Base-by-base conservation (phyloP, 805 yeast species). In the Starmerella geochares region DNA sequence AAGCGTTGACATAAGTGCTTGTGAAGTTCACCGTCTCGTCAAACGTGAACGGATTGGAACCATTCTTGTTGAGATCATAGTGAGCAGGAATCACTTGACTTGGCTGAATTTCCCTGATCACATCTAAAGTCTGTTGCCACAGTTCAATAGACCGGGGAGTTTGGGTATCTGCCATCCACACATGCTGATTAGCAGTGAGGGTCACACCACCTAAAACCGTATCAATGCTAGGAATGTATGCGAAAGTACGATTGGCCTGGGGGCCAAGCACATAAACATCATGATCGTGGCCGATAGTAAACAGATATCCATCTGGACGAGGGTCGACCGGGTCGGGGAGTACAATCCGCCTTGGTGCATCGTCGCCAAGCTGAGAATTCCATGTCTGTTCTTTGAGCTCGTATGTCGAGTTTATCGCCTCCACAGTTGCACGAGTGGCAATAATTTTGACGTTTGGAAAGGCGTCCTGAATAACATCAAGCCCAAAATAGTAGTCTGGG, bases 121-220 rank as follows among this genome's bases (percentile, higher is more conserved):
- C 24, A 19, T 19, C 7, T 9, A 40, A 28, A 3, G 44, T 40
- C 23, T 40, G 20, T 9, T 25, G 23, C 44, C 44, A 40, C 24
- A 40, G 33, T 7, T 40, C 19, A 19, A 40, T 40, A 3, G 44
- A 40, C 44, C 25, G 23, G n/a, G 44, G 32, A 2, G 44, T 40
- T 13, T 40, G 44, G 4, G 44, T 40, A n/a, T 40, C 44, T 4
- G 44, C 44, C 32, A 40, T 40, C 44, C 44, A 40, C n/a, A 40
- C 44, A 13, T 40, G 44, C 33, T 40, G 24, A 14, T 40, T 40
- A 1, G 44, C 44, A 25, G 44, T 40, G 23, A 40, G 23, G 3
- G 32, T 10, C 4, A 40, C 44, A 4, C 44, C 44, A 11, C 44
- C 44, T 3, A 40, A 10, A 25, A 40, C 44, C 16, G 44, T 40